phyloP scores from a whole-genome alignment of 306 rosid species.

The Vigna mungo region DNA sequence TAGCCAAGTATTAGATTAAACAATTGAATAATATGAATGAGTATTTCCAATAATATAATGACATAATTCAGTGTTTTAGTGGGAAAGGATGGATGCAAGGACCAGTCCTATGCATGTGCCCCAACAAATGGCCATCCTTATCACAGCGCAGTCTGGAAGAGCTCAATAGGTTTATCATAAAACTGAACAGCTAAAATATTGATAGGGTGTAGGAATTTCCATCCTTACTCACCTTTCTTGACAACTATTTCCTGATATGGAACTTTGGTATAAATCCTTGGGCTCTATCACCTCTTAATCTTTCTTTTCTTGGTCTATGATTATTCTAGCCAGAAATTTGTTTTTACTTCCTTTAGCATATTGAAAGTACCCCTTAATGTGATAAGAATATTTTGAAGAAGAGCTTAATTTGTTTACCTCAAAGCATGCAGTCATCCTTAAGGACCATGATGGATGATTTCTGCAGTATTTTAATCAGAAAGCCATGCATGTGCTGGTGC shows the following conservation, averaged over 20 bases:
- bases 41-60: neutral
- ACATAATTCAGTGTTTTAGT: too few species aligned
- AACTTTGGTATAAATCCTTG: too few species aligned
- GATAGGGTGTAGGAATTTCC: neutral
- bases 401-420: neutral
- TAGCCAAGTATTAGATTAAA: neutral
- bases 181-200: neutral
- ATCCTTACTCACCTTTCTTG: neutral
- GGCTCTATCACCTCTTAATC: neutral
- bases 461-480: slow-evolving; percentile 22
- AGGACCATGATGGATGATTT: slow-evolving; percentile 7
- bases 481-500: neutral
- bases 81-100: neutral
- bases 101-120: neutral
- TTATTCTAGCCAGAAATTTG: neutral
- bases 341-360: neutral
- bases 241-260: too few species aligned
- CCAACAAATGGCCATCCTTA: neutral
- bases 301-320: neutral
- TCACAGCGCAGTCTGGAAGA: neutral
- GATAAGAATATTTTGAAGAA: neutral
- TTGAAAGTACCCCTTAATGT: neutral
- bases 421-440: slow-evolving; percentile 12
- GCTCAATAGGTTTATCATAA: neutral
- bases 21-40: neutral